A percentile compares a stretch with the other conserved stretches of the same genome.
Conservation (phyloP, 805 yeast species). For the Candida pseudoglaebosa region DNA sequence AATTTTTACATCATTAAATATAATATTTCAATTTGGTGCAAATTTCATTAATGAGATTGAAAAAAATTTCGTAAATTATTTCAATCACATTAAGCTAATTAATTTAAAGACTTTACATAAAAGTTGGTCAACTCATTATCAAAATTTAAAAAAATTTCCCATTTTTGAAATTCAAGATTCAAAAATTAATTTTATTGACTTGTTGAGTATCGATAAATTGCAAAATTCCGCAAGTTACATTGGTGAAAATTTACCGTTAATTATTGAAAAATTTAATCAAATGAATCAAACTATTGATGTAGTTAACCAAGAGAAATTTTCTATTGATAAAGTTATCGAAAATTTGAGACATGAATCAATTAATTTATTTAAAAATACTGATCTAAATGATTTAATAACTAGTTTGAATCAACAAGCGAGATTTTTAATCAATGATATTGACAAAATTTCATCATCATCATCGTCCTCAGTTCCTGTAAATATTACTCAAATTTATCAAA, state of each 20-base stretch:
- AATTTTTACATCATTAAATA: constrained; percentile 44
- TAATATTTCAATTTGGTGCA: constrained; percentile 47
- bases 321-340: constrained; percentile 41
- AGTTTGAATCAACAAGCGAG: constrained; percentile 2
- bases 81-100: constrained; percentile 32
- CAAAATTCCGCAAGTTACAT: constrained; percentile 26
- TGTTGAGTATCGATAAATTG: constrained; percentile 28
- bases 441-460: constrained; percentile 8
- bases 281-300: constrained; percentile 31
- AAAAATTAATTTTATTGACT: constrained; percentile 22
- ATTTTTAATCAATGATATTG: constrained; percentile 10
- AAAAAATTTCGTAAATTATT: constrained; percentile 39
- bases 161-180: constrained; percentile 29
- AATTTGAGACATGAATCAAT: constrained; percentile 35
- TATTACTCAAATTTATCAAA: constrained; percentile 21
- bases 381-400: constrained; percentile 13
- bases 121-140: constrained; percentile 26
- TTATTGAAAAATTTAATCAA: constrained; percentile 26
- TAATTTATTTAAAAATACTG: constrained; percentile 19
- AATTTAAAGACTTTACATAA: constrained; percentile 39
- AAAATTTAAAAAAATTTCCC: constrained; percentile 29
- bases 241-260: constrained; percentile 23
- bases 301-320: constrained; percentile 33
- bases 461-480: constrained; percentile 3
- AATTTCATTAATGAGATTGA: constrained; percentile 48